Evolutionary conservation across 78 protist species (phyloP).

Genomic region (Isochrysis galbana): DNA sequence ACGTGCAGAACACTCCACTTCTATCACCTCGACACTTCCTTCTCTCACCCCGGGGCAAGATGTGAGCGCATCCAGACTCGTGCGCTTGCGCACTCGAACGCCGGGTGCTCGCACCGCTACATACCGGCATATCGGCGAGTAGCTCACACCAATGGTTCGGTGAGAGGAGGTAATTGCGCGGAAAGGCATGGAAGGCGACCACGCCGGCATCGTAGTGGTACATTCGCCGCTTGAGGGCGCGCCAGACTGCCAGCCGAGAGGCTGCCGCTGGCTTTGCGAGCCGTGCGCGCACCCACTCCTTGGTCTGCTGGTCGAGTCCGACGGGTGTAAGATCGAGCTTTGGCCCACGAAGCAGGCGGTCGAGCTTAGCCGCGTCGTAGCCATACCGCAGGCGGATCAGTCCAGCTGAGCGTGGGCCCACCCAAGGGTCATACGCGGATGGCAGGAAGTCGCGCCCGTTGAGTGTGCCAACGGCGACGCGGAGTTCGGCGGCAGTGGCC

Average conservation of each 20-base stretch:
- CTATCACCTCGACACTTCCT: no score
- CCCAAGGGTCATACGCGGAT: not conserved
- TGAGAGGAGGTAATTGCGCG: not conserved
- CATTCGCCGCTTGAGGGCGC: not conserved
- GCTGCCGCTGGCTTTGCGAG: not conserved
- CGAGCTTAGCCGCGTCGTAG: not conserved
- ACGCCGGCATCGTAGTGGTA: constrained; percentile 1
- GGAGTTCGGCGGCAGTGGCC: not conserved
- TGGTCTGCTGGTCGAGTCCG: not conserved
- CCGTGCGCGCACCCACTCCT: not conserved
- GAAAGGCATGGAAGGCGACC: not conserved
- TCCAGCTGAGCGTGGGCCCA: not conserved
- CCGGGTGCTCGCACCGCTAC: not conserved
- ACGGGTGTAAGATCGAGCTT: not conserved
- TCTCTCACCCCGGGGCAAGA: no score
- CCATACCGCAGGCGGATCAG: not conserved
- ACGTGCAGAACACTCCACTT: no score
- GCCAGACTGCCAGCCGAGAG: not conserved
- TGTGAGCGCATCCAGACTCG: no score
- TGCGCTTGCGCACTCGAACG: no score
- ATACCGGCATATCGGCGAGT: not conserved
- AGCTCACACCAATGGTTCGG: not conserved
- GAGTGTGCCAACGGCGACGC: not conserved
- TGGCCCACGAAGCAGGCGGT: not conserved
- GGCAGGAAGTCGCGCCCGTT: not conserved